A percentile compares a stretch with the other conserved stretches of the same genome.
phyloP scores from a whole-genome alignment of 192 early-diverging fungal species.

The Allomyces javanicus region DNA sequence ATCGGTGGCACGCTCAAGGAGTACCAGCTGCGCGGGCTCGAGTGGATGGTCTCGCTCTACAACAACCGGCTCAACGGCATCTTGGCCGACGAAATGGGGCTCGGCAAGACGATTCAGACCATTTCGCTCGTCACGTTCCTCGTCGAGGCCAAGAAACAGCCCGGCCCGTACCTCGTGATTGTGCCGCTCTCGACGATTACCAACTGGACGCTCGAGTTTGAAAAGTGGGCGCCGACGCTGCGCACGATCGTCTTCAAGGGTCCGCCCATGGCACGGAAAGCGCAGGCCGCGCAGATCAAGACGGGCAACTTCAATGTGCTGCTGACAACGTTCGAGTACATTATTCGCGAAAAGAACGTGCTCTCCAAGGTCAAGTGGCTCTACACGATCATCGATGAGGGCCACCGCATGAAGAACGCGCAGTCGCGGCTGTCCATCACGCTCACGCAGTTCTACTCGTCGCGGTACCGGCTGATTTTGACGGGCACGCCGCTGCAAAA shows the following conservation, averaged over 20 bases:
- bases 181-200: constrained; percentile 90
- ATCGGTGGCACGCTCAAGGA: constrained; percentile 85
- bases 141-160: constrained; percentile 83
- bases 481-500: constrained; percentile 99
- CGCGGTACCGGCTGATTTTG: constrained; percentile 81
- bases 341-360: constrained; percentile 78
- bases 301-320: constrained; percentile 77
- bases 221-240: constrained; percentile 88
- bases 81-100: constrained; percentile 89
- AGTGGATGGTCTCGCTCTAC: constrained; percentile 99
- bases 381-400: constrained; percentile 96
- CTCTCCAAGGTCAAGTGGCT: constrained; percentile 87
- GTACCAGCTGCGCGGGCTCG: constrained; percentile 85
- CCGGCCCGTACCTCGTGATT: constrained; percentile 88
- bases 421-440: constrained; percentile 68
- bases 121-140: constrained; percentile 88
- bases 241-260: constrained; percentile 88
- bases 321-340: constrained; percentile 92
- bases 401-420: constrained; percentile 96
- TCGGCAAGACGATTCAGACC: constrained; percentile 83
- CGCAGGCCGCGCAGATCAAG: constrained; percentile 43
- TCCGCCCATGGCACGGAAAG: constrained; percentile 45
- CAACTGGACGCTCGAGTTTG: constrained; percentile 95
- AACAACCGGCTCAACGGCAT: constrained; percentile 97
- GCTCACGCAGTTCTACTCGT: constrained; percentile 70